These are phyloP conservation scores for Beauveria sp. DNA, from an alignment of 2,329 filamentous ascomycete species.

Conservation along the genomic window DNA sequence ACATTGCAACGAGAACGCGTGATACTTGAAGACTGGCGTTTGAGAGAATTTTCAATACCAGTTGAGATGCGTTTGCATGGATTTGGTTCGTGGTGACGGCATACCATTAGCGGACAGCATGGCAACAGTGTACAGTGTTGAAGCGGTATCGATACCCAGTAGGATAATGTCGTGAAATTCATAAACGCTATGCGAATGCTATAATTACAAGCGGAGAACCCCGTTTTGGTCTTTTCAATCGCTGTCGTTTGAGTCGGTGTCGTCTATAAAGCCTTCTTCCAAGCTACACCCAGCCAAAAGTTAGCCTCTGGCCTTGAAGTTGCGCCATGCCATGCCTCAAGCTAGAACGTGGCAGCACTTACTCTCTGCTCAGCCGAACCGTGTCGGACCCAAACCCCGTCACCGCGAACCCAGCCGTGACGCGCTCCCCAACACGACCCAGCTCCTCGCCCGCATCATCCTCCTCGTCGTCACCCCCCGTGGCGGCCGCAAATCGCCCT, in stretches of 20 bases:
- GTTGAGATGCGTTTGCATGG: not conserved
- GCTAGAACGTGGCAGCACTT: constrained; percentile 21
- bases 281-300: constrained; percentile 17
- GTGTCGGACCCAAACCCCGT: constrained; percentile 30
- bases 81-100: not conserved
- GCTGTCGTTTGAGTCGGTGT: constrained; percentile 31
- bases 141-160: not conserved
- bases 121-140: not conserved
- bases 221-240: not conserved
- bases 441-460: constrained; percentile 46
- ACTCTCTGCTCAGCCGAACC: constrained; percentile 68
- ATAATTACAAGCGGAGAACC: not conserved
- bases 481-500: constrained; percentile 33
- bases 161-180: constrained; percentile 8
- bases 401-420: constrained; percentile 25
- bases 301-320: not conserved
- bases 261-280: constrained; percentile 37
- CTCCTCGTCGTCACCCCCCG: constrained; percentile 38
- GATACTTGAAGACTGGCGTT: not conserved
- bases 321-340: not conserved
- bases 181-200: constrained; percentile 10
- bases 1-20: not conserved
- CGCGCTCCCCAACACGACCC: constrained; percentile 29
- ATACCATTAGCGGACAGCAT: not conserved
- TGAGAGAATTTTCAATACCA: not conserved